Evolutionary conservation across 2,329 filamentous ascomycete genomes (phyloP), one percentile per base, ranked within the genome.

Genomic region (Raffaelea deltoideospora): DNA sequence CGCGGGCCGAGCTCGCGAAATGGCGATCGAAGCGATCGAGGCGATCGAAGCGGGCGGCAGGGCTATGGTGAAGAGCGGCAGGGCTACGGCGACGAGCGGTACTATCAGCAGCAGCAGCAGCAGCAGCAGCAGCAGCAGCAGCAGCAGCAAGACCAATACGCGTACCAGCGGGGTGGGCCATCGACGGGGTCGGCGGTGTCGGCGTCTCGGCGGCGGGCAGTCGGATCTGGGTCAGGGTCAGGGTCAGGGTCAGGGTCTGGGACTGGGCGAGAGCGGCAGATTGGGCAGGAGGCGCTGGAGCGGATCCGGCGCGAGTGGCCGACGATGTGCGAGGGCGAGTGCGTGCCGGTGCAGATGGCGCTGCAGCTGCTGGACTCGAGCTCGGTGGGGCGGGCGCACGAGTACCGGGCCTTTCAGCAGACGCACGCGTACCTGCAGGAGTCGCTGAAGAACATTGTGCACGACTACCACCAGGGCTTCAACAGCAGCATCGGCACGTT

Each of bases 401-500:
- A 92, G 49, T 88, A 94, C 55, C 71, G 69, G 43, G 78, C 84
- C 47, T 98, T 98, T 54, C 70, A 82, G 51, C 67, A 79, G 46
- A 86, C 84, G 33, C 84, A 95, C 55, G 67, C 76, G 45, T 84
- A 90, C 53, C 72, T 98, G n/a, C 87, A 98, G 53, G 79, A 80
- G 48, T 87, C 88, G 10, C 67, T 98, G 39, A 95, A 94, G 57
- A 76, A 78, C 24, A 94, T 98, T 48, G 90, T 98, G 20, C 94
- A 98, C 56, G 88, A 98, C 60, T 88, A 98, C 53, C 88, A 98
- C 53, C 90, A 98, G 57, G 92, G 90, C 33, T 98, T 98, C 69
- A 98, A 96, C 60, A 94, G 85, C 57, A 95, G 88, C 35, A 96
- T 98, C 44, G 90, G 88, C 56, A 96, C 88, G 17, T 98, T 96